Evolutionary conservation across 1,284 basidiomycete species (phyloP), one percentile per base, ranked within the genome.

Genomic region (Entoloma clypeatum): DNA sequence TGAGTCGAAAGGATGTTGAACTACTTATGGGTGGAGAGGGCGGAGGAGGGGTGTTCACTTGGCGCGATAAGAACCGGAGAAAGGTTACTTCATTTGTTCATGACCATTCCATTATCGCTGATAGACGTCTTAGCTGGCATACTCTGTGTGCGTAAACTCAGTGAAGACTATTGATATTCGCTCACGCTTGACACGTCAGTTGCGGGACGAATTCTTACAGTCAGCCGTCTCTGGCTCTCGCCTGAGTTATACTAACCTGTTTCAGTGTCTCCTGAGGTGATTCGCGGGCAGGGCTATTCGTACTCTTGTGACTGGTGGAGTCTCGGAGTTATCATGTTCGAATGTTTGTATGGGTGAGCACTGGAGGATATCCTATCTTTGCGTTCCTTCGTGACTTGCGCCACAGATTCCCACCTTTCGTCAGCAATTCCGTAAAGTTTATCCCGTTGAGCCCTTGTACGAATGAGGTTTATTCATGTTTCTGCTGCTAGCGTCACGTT

Each of bases 241-340:
- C 26, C 10, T 16, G 23, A 14, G 28, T 7, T 23, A 28, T 38
- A 53, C 40, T 47, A 50, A 54, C 27, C 24, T 27, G 39, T 27
- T 43, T 31, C 63, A 85, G 88, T 91, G 91, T 92, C 90, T 7
- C 92, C 92, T 22, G 95, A 98, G 62, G 94, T 98, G 28, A 90
- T 99, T 54, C 79, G 92, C 56, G 86, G 86, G 13, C 84, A 87
- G 57, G 94, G 93, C 17, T 98, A 98, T 64, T 84, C 89, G 34
- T 94, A 90, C 64, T 88, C 86, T 24, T 96, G 92, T 60, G 94
- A 98, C 60, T 98, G 93, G 93, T 98, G 95, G 94, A 92, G 89
- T 60, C 74, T 97, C 35, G 93, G 93, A 16, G 86, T 95, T 40
- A 95, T 96, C 59, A 84, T 92, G 78, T 90, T 82, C 55, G 89